Evolutionary conservation across 169 alveolate genomes (phyloP).

Genomic region (Babesia microti): DNA sequence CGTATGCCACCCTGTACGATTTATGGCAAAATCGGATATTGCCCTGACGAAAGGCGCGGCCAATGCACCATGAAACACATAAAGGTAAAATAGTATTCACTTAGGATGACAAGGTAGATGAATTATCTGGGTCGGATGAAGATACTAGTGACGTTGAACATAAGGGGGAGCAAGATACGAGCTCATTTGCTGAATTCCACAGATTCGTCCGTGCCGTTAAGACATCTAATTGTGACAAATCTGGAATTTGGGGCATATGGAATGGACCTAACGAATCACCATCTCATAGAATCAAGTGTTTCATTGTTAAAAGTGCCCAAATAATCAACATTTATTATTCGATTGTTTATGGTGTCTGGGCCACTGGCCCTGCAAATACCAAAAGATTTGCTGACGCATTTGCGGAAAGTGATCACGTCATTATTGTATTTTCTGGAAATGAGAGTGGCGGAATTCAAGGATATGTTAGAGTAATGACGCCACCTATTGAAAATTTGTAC

Average conservation of each 20-base stretch:
- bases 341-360: constrained; percentile 65
- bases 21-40: constrained; percentile 62
- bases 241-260: no score
- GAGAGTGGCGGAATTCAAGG: constrained; percentile 76
- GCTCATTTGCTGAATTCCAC: no score
- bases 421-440: constrained; percentile 63
- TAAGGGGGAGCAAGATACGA: no score
- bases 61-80: constrained; percentile 58
- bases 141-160: no score
- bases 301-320: constrained; percentile 58
- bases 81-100: no score
- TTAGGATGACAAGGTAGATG: no score
- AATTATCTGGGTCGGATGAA: no score
- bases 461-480: constrained; percentile 57
- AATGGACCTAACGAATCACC: no score
- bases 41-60: constrained; percentile 73
- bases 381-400: constrained; percentile 43
- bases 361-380: constrained; percentile 58
- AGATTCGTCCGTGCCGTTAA: no score
- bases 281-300: constrained; percentile 44
- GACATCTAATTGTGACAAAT: no score
- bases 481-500: constrained; percentile 47
- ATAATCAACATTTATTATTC: constrained; percentile 58
- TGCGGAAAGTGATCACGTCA: constrained; percentile 44
- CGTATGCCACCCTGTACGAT: constrained; percentile 78